Evolutionary conservation across 768 basidiomycete species (phyloP).

Genomic region (Hygrocybe coccinea): DNA sequence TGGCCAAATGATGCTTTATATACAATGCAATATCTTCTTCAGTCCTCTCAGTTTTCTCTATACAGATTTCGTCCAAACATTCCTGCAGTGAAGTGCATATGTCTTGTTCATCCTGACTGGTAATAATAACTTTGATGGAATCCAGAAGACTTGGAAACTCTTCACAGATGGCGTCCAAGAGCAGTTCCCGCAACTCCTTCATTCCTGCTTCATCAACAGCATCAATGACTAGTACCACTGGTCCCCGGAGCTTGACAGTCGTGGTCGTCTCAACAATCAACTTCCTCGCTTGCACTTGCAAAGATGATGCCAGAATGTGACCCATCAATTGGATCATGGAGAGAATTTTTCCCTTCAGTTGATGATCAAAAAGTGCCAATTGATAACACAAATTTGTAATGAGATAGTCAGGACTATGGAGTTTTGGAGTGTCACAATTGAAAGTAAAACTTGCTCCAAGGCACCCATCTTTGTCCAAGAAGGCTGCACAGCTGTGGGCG

Average conservation of each 20-base stretch:
- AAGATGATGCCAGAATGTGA: slow-evolving; percentile 2
- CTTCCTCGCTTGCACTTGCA: slow-evolving; percentile 1
- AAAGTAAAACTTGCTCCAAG: neutral
- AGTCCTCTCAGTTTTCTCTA: neutral
- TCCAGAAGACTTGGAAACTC: too few species aligned
- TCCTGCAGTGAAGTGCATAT: neutral
- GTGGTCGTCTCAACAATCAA: slow-evolving; percentile 2
- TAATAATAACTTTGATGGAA: too few species aligned
- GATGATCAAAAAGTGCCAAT: slow-evolving; percentile 2
- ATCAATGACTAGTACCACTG: slow-evolving; percentile 9
- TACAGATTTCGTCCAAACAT: neutral
- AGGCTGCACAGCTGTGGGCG: neutral
- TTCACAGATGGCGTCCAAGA: too few species aligned
- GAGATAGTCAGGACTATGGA: slow-evolving; percentile 1
- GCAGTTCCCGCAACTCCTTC: too few species aligned
- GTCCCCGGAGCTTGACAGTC: neutral
- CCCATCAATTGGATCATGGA: slow-evolving; percentile 1
- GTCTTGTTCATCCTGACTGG: too few species aligned
- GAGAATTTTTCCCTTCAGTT: neutral
- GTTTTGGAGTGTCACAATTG: slow-evolving; percentile 1
- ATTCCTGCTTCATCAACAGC: too few species aligned
- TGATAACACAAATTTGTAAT: slow-evolving; percentile 8
- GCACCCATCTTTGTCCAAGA: neutral
- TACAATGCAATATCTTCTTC: slow-evolving; percentile 3
- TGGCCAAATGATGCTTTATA: neutral